Evolutionary conservation across 768 basidiomycete genomes (phyloP).

Genomic region (Paxillus rubicundulus): DNA sequence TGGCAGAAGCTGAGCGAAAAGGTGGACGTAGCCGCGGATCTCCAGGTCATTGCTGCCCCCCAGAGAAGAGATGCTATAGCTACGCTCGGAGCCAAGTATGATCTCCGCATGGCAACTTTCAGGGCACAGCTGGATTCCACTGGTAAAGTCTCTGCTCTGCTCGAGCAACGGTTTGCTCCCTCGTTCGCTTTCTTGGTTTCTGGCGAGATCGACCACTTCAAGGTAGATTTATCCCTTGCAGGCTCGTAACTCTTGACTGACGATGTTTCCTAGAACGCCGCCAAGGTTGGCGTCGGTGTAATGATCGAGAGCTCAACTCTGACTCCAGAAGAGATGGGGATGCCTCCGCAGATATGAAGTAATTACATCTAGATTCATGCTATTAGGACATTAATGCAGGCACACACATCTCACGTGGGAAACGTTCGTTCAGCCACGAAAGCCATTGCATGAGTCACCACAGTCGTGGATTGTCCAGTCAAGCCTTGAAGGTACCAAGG

Average conservation of each 20-base stretch:
- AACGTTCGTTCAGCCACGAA: not conserved
- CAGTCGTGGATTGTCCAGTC: too few relatives aligned
- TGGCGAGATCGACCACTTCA: conserved; percentile 99
- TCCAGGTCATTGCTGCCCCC: conserved; percentile 78
- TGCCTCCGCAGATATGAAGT: conserved; percentile 43
- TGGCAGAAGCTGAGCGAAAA: conserved; percentile 96
- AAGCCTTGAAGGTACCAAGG: not conserved
- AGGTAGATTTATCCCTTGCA: conserved; percentile 48
- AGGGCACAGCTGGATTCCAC: conserved; percentile 92
- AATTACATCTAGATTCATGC: conserved; percentile 30
- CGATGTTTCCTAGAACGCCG: conserved; percentile 61
- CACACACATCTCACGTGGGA: conserved; percentile 24
- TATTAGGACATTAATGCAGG: conserved; percentile 19
- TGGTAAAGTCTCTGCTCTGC: conserved; percentile 90
- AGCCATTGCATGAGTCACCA: not conserved
- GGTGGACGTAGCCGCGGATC: conserved; percentile 95
- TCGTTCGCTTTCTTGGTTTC: conserved; percentile 92
- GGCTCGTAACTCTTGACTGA: not conserved
- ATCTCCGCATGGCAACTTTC: conserved; percentile 91
- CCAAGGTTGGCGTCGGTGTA: conserved; percentile 94
- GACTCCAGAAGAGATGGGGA: conserved; percentile 81
- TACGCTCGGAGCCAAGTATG: conserved; percentile 94
- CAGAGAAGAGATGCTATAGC: conserved; percentile 87
- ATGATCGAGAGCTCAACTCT: conserved; percentile 89
- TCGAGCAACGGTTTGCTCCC: conserved; percentile 95